Conservation (phyloP, 2,329 filamentous ascomycete genomes). For the Colletotrichum gigasporum region DNA sequence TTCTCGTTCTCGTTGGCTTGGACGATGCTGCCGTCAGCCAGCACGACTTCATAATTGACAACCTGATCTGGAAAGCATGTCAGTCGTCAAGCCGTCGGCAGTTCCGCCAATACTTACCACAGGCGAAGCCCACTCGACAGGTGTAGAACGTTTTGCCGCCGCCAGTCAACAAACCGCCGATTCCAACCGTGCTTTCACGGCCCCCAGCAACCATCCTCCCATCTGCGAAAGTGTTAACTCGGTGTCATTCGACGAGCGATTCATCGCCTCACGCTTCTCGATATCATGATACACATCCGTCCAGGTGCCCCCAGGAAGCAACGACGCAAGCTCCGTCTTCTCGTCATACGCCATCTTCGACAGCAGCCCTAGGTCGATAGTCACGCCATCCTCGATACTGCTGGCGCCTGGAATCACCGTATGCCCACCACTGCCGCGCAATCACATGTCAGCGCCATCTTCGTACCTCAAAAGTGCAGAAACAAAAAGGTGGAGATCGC, state of each 20-base stretch:
- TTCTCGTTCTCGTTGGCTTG: conserved; percentile 46
- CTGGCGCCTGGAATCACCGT: conserved; percentile 35
- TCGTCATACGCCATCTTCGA: conserved; percentile 46
- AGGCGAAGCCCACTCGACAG: conserved; percentile 41
- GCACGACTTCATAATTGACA: conserved; percentile 51
- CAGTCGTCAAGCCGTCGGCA: conserved; percentile 44
- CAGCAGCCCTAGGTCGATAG: conserved; percentile 50
- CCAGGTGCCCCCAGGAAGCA: too few species aligned
- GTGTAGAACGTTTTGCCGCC: conserved; percentile 36
- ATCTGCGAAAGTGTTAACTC: conserved; percentile 44
- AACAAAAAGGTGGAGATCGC: too few species aligned
- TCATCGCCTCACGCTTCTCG: too few species aligned
- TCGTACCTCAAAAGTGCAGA: too few species aligned
- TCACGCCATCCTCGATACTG: conserved; percentile 52
- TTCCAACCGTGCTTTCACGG: conserved; percentile 35
- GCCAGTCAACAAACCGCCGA: conserved; percentile 40
- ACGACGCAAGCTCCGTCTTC: too few species aligned
- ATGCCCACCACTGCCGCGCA: neutral
- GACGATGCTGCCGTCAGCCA: conserved; percentile 50
- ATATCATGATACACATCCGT: too few species aligned
- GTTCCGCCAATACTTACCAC: conserved; percentile 37
- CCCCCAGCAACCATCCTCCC: conserved; percentile 3
- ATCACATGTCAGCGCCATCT: too few species aligned
- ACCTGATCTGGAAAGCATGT: conserved; percentile 55
- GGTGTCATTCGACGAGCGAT: too few species aligned